Base-by-base conservation (phyloP, 2,329 filamentous ascomycete species). In the Aureobasidium sp. region DNA sequence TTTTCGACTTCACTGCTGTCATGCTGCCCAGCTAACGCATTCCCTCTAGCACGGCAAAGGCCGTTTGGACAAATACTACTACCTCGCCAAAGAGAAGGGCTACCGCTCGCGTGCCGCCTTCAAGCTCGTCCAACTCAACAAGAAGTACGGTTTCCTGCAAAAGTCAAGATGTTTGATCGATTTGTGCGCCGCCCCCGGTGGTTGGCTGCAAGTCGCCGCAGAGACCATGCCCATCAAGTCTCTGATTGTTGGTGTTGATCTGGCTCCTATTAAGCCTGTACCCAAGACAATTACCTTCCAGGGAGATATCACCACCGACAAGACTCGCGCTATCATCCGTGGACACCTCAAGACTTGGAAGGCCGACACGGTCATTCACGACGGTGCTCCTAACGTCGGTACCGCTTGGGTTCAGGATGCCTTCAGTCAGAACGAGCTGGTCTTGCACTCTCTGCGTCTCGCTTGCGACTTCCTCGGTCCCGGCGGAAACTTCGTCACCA, bases 11-110 rank as follows among this genome's bases (percentile, higher is more conserved):
- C 34, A 61, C 31, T 42, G 6, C 37, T 17, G 67, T 14, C 39
- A 49, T 22, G 15, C 53, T 53, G 22, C 45, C 45, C 34, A 5
- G 14, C 57, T 51, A 44, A 42, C 57, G 3, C 6, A 15, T 29
- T 29, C 20, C 9, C 36, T 62, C 60, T 63, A 84, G 84, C 89
- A 96, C 79, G 93, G 91, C 79, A 97, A 97, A 81, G 93, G 93
- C 77, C 92, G 93, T 84, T 83, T 97, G 71, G 94, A 99, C 78
- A 97, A 97, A 78, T 97, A 92, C 90, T 99, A 97, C 79, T 93
- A 92, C 74, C 87, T 97, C 71, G 94, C 94, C 65, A 99, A 99
- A 77, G 94, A 99, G 76, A 97, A 97, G 77, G 94, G 94, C 66
- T 99, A 97, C 74, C 84, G 94, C 71, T 93, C 94, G 65, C 85